These are phyloP conservation scores for Leccinellum luteum DNA, from an alignment of 768 basidiomycete species.

Conservation along the genomic window DNA sequence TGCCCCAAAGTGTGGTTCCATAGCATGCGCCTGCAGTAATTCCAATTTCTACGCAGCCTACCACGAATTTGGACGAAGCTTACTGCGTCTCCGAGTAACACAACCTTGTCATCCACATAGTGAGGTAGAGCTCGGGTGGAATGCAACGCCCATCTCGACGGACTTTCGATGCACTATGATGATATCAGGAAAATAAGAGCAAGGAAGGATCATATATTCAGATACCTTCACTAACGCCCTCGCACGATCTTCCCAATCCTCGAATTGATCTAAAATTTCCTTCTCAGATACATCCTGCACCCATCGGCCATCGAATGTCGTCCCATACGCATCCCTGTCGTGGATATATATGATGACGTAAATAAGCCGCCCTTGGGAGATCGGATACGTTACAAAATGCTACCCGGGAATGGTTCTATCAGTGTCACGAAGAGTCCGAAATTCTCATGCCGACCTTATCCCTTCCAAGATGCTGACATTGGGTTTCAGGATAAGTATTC, in stretches of 20 bases:
- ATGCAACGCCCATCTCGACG: conserved; percentile 45
- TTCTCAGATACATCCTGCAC: conserved; percentile 29
- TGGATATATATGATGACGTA: conserved; percentile 35
- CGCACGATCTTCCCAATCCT: conserved; percentile 22
- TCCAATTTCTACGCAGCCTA: neutral
- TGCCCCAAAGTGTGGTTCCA: conserved; percentile 44
- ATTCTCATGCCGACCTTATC: conserved; percentile 9
- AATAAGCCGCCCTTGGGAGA: conserved; percentile 35
- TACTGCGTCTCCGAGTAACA: conserved; percentile 50
- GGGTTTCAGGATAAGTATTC: neutral
- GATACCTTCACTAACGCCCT: conserved; percentile 13
- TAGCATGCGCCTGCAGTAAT: conserved; percentile 40
- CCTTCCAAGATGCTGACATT: conserved; percentile 31
- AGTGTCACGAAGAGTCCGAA: neutral
- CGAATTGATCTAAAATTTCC: conserved; percentile 30
- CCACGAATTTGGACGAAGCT: conserved; percentile 2
- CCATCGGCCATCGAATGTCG: conserved; percentile 31
- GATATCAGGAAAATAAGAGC: neutral
- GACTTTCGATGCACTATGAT: conserved; percentile 33
- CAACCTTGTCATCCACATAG: conserved; percentile 40
- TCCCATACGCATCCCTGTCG: conserved; percentile 29
- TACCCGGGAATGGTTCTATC: conserved; percentile 10
- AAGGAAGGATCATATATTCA: neutral
- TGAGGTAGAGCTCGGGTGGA: conserved; percentile 38
- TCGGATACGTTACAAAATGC: conserved; percentile 41